These are phyloP conservation scores for Chlorella sp. DNA, from an alignment of 139 green algal species.

Conservation along the genomic window DNA sequence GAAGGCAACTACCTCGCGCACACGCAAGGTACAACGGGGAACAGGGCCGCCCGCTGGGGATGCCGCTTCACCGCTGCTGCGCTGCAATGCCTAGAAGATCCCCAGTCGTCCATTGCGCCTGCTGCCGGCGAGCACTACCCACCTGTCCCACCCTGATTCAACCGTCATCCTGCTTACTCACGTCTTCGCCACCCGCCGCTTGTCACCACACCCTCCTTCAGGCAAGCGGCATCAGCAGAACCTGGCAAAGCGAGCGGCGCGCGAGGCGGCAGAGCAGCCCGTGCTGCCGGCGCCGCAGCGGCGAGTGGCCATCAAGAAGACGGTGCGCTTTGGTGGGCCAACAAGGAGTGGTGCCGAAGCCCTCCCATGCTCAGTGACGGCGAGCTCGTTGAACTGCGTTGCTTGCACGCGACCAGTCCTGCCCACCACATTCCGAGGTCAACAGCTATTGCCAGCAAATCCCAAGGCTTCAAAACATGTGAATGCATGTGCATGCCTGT, in stretches of 20 bases:
- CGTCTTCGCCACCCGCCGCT: not conserved
- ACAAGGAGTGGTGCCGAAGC: not conserved
- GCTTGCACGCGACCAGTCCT: no score
- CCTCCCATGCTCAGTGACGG: no score
- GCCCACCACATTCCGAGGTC: no score
- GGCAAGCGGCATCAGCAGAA: conserved; percentile 98
- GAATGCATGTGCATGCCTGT: no score
- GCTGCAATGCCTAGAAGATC: no score
- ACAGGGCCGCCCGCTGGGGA: no score
- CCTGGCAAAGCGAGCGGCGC: conserved; percentile 96
- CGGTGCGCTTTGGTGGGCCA: conserved; percentile 70
- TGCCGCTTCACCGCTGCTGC: not conserved
- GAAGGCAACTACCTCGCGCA: conserved; percentile 99
- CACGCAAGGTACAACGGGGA: conserved; percentile 95
- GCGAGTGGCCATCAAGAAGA: conserved; percentile 75
- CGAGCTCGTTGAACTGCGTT: no score
- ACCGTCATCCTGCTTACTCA: not conserved
- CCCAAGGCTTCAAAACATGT: no score
- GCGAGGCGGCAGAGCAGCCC: conserved; percentile 90
- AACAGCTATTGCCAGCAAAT: no score
- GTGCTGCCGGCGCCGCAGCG: conserved; percentile 73
- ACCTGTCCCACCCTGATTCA: no score
- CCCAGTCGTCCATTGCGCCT: no score
- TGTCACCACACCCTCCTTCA: not conserved
- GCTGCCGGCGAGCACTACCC: not conserved